Evolutionary conservation across 225 moss, liverwort and hornwort genomes (phyloP), one percentile per base, ranked within the genome.

Genomic region (Polytrichum formosum): DNA sequence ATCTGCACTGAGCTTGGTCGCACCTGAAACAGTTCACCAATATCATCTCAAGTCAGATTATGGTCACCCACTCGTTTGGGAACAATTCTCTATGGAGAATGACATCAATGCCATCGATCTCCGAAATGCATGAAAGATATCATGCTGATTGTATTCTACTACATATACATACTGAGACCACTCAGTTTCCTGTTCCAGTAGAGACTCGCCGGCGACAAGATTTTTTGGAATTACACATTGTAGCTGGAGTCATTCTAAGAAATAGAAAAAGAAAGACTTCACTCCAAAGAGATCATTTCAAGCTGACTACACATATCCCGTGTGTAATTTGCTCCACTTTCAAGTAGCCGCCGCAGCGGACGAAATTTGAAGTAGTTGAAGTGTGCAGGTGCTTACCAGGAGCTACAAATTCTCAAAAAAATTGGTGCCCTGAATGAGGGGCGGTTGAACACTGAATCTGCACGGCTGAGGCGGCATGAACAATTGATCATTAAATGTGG

Each of bases 371-470:
- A 28, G 1, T 65, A n/a, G 28, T 29, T 18, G 64, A 65, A 21
- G 18, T 20, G 7, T 18, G 65, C 6, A 31, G 18, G 33, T 66
- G 17, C 68, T 46, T 68, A 80, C 80, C 80, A 80, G 67, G 71
- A 68, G 31, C 75, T 80, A 80, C 19, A 75, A 61, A 20, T 20
- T 20, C 67, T 80, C 72, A 56, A 73, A 74, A 54, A 69, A 65
- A 30, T 31, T 74, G 70, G 53, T 58, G 54, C 78, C 66, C 61
- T 70, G 70, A 56, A 80, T 2, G 13, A 46, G 59, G 13, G 75
- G 72, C 64, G 67, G 67, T 30, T 56, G 72, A 31, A 75, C 80
- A n/a, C 72, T 79, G 67, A 75, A 79, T 63, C 79, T 70, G 63
- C 79, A 79, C 20, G 60, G 75, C n/a, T 68, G 60, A 28, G 70